phyloP scores from a whole-genome alignment of 371 early-diverging fungal species.

The Lichtheimia corymbifera region DNA sequence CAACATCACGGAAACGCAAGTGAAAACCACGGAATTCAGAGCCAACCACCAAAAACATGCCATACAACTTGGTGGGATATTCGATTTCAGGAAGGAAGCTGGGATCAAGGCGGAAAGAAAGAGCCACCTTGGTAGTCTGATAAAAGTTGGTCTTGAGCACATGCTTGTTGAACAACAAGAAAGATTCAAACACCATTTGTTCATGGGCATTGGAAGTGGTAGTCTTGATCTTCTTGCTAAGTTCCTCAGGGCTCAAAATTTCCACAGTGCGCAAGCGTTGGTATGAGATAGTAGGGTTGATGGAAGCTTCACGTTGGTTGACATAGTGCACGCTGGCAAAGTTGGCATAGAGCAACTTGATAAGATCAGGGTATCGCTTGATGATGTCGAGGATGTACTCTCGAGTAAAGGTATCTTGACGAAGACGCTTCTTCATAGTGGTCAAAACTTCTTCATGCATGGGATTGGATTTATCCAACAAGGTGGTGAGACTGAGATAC shows the following conservation, averaged over 20 bases:
- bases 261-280: slow-evolving; percentile 87
- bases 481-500: slow-evolving; percentile 78
- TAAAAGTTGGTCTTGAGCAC: slow-evolving; percentile 99
- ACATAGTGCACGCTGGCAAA: slow-evolving; percentile 95
- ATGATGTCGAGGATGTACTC: slow-evolving; percentile 97
- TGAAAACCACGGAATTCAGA: slow-evolving; percentile 99
- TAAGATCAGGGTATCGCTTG: slow-evolving; percentile 90
- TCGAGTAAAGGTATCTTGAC: slow-evolving; percentile 97
- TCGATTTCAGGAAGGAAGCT: slow-evolving; percentile 92
- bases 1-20: slow-evolving; percentile 95
- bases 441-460: slow-evolving; percentile 89
- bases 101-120: slow-evolving; percentile 96
- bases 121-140: slow-evolving; percentile 97
- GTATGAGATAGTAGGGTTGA: slow-evolving; percentile 84
- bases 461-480: slow-evolving; percentile 80
- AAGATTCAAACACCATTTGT: slow-evolving; percentile 92
- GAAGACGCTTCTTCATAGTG: slow-evolving; percentile 96
- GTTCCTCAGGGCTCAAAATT: slow-evolving; percentile 78
- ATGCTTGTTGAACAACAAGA: slow-evolving; percentile 94
- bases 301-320: slow-evolving; percentile 61
- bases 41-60: slow-evolving; percentile 97
- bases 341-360: slow-evolving; percentile 92
- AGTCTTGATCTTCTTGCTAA: slow-evolving; percentile 84
- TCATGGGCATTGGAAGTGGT: slow-evolving; percentile 92
- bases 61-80: slow-evolving; percentile 90